Evolutionary conservation across 2,329 filamentous ascomycete genomes (phyloP).

Genomic region (Claviceps sp.): DNA sequence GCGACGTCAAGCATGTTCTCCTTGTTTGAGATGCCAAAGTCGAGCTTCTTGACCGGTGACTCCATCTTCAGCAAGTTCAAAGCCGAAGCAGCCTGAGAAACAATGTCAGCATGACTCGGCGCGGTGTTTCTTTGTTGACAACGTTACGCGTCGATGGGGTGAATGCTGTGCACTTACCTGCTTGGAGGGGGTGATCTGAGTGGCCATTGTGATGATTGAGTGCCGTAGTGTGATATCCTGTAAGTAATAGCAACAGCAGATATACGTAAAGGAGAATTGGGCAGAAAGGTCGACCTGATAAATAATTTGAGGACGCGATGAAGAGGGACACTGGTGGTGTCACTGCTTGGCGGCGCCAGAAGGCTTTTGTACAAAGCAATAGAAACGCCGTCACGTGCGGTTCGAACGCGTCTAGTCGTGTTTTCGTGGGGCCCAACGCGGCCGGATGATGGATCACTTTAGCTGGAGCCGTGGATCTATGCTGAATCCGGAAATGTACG

Average conservation of each 20-base stretch:
- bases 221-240: conserved; percentile 4
- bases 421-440: conserved; percentile 9
- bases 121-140: neutral
- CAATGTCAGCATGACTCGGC: conserved; percentile 17
- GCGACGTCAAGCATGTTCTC: conserved; percentile 55
- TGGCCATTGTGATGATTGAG: conserved; percentile 47
- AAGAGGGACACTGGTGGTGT: conserved; percentile 11
- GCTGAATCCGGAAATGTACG: neutral
- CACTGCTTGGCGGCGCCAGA: conserved; percentile 15
- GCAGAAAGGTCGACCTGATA: conserved; percentile 10
- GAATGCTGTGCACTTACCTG: conserved; percentile 30
- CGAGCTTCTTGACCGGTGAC: conserved; percentile 80
- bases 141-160: neutral
- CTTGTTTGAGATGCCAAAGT: conserved; percentile 63
- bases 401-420: conserved; percentile 21
- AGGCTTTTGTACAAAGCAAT: conserved; percentile 24
- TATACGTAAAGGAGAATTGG: conserved; percentile 8
- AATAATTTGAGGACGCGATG: conserved; percentile 17
- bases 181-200: conserved; percentile 52
- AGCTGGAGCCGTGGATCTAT: conserved; percentile 2
- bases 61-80: conserved; percentile 88
- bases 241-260: conserved; percentile 7
- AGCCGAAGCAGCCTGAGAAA: conserved; percentile 62
- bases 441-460: conserved; percentile 12
- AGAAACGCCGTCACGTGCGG: conserved; percentile 25